Conservation (phyloP, 768 basidiomycete species). For the Lentinula sp. region DNA sequence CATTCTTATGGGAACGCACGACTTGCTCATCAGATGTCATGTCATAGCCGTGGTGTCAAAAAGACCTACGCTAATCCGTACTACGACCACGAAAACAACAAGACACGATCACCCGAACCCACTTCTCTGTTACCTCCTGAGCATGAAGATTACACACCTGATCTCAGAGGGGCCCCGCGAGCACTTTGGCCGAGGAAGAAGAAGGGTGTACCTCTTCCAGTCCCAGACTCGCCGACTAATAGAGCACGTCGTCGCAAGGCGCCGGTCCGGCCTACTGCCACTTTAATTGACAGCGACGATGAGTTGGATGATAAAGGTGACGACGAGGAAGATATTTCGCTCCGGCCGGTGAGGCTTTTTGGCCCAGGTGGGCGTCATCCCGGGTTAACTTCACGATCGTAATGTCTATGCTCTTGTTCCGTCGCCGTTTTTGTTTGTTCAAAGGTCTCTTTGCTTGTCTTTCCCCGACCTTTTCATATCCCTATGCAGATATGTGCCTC, state of each 20-base stretch:
- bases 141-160: slow-evolving; percentile 41
- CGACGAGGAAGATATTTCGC: not conserved
- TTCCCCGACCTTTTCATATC: no score
- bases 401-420: not conserved
- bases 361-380: not conserved
- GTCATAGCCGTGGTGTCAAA: slow-evolving; percentile 40
- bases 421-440: no score
- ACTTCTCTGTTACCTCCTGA: slow-evolving; percentile 33
- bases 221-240: not conserved
- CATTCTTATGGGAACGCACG: not conserved
- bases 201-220: not conserved
- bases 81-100: slow-evolving; percentile 17
- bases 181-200: slow-evolving; percentile 3
- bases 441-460: not conserved
- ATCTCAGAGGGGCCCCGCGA: slow-evolving; percentile 3
- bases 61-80: slow-evolving; percentile 39
- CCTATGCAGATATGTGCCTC: not conserved
- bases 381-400: not conserved
- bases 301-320: not conserved
- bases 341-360: slow-evolving; percentile 2
- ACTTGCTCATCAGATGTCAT: slow-evolving; percentile 1
- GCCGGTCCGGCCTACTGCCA: not conserved
- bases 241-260: not conserved
- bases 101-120: slow-evolving; percentile 13
- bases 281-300: slow-evolving; percentile 1